phyloP scores from a whole-genome alignment of 2,329 filamentous ascomycete genomes.

The Pezizomycotina sp. region DNA sequence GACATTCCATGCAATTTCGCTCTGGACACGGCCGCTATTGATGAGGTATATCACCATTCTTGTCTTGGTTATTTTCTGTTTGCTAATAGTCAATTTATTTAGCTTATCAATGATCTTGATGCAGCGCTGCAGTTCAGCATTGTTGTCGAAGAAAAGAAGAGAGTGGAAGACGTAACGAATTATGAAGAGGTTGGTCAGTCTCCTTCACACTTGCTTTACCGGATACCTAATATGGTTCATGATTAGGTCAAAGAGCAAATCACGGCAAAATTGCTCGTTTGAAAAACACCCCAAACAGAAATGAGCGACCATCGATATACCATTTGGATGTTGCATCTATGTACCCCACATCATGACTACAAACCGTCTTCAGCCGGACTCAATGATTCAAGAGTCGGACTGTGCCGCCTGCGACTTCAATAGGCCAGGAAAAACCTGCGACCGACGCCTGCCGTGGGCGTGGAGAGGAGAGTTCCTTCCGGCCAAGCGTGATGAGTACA shows the following conservation, averaged over 20 bases:
- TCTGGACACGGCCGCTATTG: conserved; percentile 73
- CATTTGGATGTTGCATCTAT: conserved; percentile 97
- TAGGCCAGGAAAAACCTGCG: conserved; percentile 88
- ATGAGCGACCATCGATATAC: conserved; percentile 80
- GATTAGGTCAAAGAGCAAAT: conserved; percentile 62
- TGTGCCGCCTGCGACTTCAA: conserved; percentile 98
- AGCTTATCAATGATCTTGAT: conserved; percentile 65
- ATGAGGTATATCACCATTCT: conserved; percentile 39
- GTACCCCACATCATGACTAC: conserved; percentile 99
- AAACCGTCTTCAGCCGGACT: conserved; percentile 90
- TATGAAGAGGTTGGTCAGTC: conserved; percentile 48
- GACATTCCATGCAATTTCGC: conserved; percentile 92
- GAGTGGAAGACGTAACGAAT: conserved; percentile 59
- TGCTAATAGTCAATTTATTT: conserved; percentile 5
- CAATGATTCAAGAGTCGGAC: conserved; percentile 94
- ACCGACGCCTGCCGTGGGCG: conserved; percentile 84
- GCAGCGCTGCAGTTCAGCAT: conserved; percentile 78
- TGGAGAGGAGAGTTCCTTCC: conserved; percentile 97
- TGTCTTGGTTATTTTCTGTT: not conserved
- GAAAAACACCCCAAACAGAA: conserved; percentile 67
- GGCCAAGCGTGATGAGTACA: conserved; percentile 93
- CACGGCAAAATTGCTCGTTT: conserved; percentile 48
- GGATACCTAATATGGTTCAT: conserved; percentile 21
- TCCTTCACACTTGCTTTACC: not conserved
- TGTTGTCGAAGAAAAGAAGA: conserved; percentile 68